phyloP scores from a whole-genome alignment of 1,284 basidiomycete species.

The Microbotryum lychnidis-dioicae region DNA sequence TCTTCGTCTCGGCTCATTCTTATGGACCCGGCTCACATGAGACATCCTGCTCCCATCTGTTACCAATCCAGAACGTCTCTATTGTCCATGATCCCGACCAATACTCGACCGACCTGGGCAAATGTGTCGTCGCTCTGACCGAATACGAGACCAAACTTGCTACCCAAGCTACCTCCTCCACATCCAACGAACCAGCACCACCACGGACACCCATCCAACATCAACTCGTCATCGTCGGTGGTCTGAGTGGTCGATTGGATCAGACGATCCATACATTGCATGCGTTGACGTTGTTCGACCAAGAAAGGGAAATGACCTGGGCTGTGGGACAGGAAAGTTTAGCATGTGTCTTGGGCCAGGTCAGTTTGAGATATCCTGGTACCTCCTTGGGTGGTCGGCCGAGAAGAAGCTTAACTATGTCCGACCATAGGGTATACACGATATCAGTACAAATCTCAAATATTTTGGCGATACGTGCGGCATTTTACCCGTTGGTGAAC shows the following conservation, averaged over 20 bases:
- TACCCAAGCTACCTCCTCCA: conserved; percentile 4
- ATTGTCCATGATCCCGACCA: conserved; percentile 64
- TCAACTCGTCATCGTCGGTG: conserved; percentile 73
- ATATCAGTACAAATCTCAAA: conserved; percentile 61
- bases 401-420: background rate
- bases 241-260: conserved; percentile 81
- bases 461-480: conserved; percentile 83
- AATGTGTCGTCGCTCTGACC: conserved; percentile 63
- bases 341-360: conserved; percentile 76
- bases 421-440: conserved; percentile 60
- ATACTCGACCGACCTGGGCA: conserved; percentile 88
- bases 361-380: conserved; percentile 40
- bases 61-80: conserved; percentile 51
- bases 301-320: conserved; percentile 55
- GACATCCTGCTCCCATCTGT: background rate
- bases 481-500: conserved; percentile 76
- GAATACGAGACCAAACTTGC: conserved; percentile 41
- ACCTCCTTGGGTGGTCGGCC: too few species aligned
- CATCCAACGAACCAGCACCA: background rate
- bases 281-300: conserved; percentile 70
- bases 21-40: background rate
- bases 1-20: background rate
- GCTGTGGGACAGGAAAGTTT: conserved; percentile 78
- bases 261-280: conserved; percentile 89
- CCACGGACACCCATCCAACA: conserved; percentile 43